Base-by-base conservation (phyloP, 1,284 basidiomycete species). In the Cryptococcus maquisensis region DNA sequence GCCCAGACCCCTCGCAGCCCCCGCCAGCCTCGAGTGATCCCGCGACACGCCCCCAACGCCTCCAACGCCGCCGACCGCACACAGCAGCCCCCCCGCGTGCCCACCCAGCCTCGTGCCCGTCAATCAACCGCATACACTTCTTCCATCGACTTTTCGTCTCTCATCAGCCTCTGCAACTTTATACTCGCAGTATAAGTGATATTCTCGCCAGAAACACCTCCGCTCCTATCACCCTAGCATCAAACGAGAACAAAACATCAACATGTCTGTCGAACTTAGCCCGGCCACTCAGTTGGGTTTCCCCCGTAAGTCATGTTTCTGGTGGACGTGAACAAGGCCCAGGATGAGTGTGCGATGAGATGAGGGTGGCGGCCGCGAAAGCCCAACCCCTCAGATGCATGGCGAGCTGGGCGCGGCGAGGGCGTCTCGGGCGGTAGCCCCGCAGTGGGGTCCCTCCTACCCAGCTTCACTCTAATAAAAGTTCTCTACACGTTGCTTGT, bases 221-320 rank as follows among this genome's bases (percentile, higher is more conserved):
- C 28, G 10, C 28, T 3, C 28, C 28, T 28, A 10, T 28, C 28
- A 28, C 28, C 28, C 28, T 12, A 47, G n/a, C 24, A 32, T 28
- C 46, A 47, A n/a, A n/a, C 26, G 3, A 32, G 46, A 32, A 18
- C 15, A 44, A 28, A n/a, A 20, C 28, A 7, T n/a, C 39, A 62
- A 18, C 15, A 79, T 79, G 78, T 78, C 78, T 18, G 78, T 79
- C 62, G 72, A 74, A 43, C 75, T 82, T 51, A 74, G 72, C 51
- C 81, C 81, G 26, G 71, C 76, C 45, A 68, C 68, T 57, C 79
- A 80, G 69, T 75, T 82, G 55, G 80, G 79, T 57, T 82, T 82
- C 65, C 77, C 77, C 52, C 77, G 81, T 82, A 56, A 71, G 80
- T 77, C n/a, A 4, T 39, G n/a, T 42, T 8, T 49, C 28, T 23